These are phyloP conservation scores for Cenchrus fungigraminus DNA, from an alignment of 176 grass and related monocot genomes.

Conservation along the genomic window DNA sequence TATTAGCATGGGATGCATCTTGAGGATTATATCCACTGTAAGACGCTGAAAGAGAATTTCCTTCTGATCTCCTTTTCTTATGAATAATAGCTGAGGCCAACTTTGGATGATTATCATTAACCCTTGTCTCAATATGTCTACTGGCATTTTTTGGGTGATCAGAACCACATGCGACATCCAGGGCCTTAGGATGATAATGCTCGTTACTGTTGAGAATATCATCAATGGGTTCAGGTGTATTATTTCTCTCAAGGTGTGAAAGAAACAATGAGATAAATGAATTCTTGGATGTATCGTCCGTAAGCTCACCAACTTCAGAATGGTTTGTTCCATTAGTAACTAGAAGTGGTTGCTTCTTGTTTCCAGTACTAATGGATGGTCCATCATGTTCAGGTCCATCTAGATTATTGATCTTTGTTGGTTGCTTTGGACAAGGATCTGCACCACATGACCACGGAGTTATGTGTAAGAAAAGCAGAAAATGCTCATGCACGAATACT, in stretches of 20 bases:
- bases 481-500: not conserved
- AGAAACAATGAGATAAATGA: conserved; percentile 95
- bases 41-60: conserved; percentile 35
- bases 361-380: conserved; percentile 38
- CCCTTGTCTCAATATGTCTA: conserved; percentile 37
- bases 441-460: conserved; percentile 39
- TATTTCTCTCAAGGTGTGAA: conserved; percentile 94
- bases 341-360: conserved; percentile 42
- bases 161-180: conserved; percentile 47
- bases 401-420: conserved; percentile 51
- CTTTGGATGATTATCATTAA: conserved; percentile 38
- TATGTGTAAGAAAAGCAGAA: conserved; percentile 27
- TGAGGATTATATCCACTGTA: conserved; percentile 35
- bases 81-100: conserved; percentile 34
- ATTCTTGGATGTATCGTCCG: conserved; percentile 66
- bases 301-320: conserved; percentile 50
- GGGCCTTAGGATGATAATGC: conserved; percentile 56
- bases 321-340: conserved; percentile 34
- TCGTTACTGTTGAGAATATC: conserved; percentile 76
- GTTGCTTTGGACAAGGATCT: conserved; percentile 63
- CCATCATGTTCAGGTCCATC: conserved; percentile 34
- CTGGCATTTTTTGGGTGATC: conserved; percentile 45
- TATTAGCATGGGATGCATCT: conserved; percentile 28
- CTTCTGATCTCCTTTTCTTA: conserved; percentile 40
- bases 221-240: conserved; percentile 50